Evolutionary conservation across 768 basidiomycete species (phyloP), one percentile per base, ranked within the genome.

Genomic region (Russula griseocarnosa): DNA sequence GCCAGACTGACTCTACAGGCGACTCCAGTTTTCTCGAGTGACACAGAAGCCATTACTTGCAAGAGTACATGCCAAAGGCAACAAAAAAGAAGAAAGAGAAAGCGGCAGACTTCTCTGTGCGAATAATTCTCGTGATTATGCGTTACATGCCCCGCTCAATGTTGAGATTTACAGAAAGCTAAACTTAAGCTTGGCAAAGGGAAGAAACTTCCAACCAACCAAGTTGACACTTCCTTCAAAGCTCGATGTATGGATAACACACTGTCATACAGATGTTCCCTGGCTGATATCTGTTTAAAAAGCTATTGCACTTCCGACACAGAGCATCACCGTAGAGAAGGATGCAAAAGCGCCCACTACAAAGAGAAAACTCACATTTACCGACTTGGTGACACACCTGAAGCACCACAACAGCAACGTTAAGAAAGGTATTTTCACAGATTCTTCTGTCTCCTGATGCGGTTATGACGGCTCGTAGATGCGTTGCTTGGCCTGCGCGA

Each of bases 101-200:
- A 73, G 86, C 83, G 2, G 88, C 88, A 52, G 95, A 98, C 74
- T 97, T 98, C 69, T 81, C 86, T 30, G 93, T 91, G 73, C 62
- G 77, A 38, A 14, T 9, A 14, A 3, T 13, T 72, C 22, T 52
- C 18, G 14, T 36, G 1, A 2, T 7, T 26, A 38, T 55, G 49
- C 11, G 50, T 57, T 44, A 46, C 36, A 13, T 18, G n/a, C 36
- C 36, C 36, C 6, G 16, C 18, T 55, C 22, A 47, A 4, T 5
- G 16, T 5, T 5, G 55, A 22, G 36, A 9, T 28, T 10, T 42
- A 9, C 74, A 98, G 93, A 98, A 94, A 92, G 86, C 92, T 28
- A 98, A 91, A 74, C 81, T 97, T 42, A 99, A 97, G 75, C 89
- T 99, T 55, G 96, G 96, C 40, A 99, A 96, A 74, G 94, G 92